These are phyloP conservation scores for Shiraia sp. DNA, from an alignment of 2,329 filamentous ascomycete species.

Conservation along the genomic window DNA sequence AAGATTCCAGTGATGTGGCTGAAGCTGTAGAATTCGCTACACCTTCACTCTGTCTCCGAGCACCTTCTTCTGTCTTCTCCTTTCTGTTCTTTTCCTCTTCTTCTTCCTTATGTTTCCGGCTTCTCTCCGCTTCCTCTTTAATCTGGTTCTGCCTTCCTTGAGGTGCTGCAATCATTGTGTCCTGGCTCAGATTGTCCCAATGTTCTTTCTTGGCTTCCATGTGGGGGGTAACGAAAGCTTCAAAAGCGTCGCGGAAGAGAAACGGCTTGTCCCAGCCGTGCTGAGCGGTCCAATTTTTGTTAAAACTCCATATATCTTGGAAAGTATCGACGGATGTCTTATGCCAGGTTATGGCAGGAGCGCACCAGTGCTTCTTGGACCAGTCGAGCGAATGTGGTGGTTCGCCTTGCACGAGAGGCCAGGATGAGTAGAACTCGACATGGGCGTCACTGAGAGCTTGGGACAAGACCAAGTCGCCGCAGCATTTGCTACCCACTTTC, in stretches of 20 bases:
- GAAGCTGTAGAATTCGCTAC: not conserved
- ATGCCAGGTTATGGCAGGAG: conserved; percentile 47
- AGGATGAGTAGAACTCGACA: conserved; percentile 43
- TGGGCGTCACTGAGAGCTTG: conserved; percentile 39
- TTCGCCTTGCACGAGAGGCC: conserved; percentile 51
- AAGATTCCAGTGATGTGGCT: not conserved
- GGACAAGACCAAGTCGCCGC: conserved; percentile 44
- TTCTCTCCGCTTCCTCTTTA: conserved; percentile 9
- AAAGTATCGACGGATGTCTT: conserved; percentile 28
- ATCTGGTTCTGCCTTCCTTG: conserved; percentile 18
- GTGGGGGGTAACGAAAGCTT: conserved; percentile 34
- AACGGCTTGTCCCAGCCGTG: conserved; percentile 41
- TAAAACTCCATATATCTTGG: conserved; percentile 33
- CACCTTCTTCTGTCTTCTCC: conserved; percentile 13
- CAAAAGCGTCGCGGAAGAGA: conserved; percentile 39
- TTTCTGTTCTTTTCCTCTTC: conserved; percentile 5
- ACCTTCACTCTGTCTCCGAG: not conserved
- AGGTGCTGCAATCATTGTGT: conserved; percentile 20
- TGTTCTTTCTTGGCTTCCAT: conserved; percentile 28
- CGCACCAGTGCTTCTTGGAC: conserved; percentile 48
- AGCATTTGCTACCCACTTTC: conserved; percentile 38
- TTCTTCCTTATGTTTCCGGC: conserved; percentile 8
- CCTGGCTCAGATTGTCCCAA: conserved; percentile 41
- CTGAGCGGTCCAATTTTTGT: conserved; percentile 37
- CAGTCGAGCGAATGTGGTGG: conserved; percentile 47